These are phyloP conservation scores for Chenopodium quinoa DNA, from an alignment of 148 eudicot species.

Conservation along the genomic window DNA sequence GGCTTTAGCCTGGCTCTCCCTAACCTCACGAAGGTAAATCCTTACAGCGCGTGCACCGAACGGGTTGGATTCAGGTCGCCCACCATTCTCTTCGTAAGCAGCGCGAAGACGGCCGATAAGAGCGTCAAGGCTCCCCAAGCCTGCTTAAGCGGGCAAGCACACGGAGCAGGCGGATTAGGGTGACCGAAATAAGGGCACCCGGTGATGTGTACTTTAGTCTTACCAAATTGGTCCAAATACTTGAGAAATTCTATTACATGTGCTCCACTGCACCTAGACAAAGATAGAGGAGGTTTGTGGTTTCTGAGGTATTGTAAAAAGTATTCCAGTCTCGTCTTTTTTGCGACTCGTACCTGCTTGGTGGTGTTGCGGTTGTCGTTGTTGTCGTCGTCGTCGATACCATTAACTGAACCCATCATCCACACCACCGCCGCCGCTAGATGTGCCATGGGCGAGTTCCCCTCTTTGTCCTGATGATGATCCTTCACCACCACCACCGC, in stretches of 20 bases:
- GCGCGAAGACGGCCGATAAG: conserved; percentile 68
- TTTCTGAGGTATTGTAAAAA: conserved; percentile 60
- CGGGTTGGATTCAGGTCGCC: conserved; percentile 53
- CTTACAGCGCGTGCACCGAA: conserved; percentile 54
- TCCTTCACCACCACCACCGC: conserved; percentile 12
- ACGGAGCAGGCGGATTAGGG: conserved; percentile 65
- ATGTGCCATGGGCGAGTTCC: background rate
- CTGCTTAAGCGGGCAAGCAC: conserved; percentile 61
- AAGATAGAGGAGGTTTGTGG: conserved; percentile 68
- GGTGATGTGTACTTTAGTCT: conserved; percentile 60
- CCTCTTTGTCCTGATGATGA: conserved; percentile 12
- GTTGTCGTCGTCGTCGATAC: conserved; percentile 8
- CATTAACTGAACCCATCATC: background rate
- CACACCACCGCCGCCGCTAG: background rate
- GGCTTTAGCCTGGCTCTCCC: conserved; percentile 53
- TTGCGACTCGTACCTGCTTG: conserved; percentile 67
- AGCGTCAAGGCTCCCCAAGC: conserved; percentile 76
- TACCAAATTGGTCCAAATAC: conserved; percentile 71
- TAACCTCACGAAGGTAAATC: conserved; percentile 45
- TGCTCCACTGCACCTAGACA: conserved; percentile 65
- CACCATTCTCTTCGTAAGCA: conserved; percentile 64
- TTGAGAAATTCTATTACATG: conserved; percentile 72
- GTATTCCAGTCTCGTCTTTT: conserved; percentile 79
- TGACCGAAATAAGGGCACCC: conserved; percentile 63
- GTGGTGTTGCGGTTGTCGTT: conserved; percentile 23